Percentiles rank a stretch among this genome's conserved stretches.
Evolutionary conservation across 306 rosid species (phyloP).

Genomic region (Trichosanthes cucumerina): DNA sequence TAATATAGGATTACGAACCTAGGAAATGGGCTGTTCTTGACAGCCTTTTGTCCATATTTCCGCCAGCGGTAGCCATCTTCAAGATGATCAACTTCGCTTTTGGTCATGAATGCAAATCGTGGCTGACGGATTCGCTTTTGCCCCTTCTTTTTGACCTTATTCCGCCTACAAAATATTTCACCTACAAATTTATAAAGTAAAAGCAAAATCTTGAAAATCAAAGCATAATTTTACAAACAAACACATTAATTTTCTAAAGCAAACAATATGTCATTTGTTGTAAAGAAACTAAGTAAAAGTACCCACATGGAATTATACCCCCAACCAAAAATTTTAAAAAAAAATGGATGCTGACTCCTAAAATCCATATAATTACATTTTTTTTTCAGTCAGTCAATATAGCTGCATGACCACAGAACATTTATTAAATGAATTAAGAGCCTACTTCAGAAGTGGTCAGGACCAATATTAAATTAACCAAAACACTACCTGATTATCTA

Average conservation of each 20-base stretch:
- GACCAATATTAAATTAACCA: not conserved
- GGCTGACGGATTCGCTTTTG: slow-evolving; percentile 83
- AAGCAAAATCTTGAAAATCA: slow-evolving; percentile 17
- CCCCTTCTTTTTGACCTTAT: slow-evolving; percentile 60
- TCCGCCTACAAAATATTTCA: slow-evolving; percentile 48
- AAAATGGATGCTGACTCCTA: too few relatives aligned
- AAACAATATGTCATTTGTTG: not conserved
- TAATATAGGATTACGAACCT: slow-evolving; percentile 33
- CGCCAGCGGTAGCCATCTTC: slow-evolving; percentile 99
- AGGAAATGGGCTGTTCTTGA: slow-evolving; percentile 89
- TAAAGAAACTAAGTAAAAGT: not conserved
- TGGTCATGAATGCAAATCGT: slow-evolving; percentile 88
- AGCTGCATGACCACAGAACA: not conserved
- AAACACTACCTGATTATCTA: not conserved
- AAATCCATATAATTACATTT: too few relatives aligned
- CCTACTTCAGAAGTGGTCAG: not conserved
- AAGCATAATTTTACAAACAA: not conserved
- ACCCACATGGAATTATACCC: not conserved
- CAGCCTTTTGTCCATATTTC: slow-evolving; percentile 97
- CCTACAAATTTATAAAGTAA: slow-evolving; percentile 27
- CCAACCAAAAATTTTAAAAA: not conserved
- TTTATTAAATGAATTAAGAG: not conserved
- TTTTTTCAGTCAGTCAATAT: not conserved
- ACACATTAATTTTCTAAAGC: not conserved
- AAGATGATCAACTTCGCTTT: slow-evolving; percentile 91